Base-by-base conservation (phyloP, 1,284 basidiomycete species). In the Tilletia setariae region DNA sequence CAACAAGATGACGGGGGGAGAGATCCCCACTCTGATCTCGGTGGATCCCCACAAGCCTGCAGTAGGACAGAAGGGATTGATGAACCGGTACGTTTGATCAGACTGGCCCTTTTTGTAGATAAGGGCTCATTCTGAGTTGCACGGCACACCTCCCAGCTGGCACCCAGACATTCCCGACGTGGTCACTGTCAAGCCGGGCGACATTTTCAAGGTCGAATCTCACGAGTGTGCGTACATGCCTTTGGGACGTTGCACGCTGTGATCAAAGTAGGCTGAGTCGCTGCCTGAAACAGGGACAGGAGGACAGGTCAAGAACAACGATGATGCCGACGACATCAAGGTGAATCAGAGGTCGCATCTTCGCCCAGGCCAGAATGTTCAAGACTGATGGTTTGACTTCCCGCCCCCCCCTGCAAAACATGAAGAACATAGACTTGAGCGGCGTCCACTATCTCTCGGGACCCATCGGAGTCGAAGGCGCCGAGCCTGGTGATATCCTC, bases 401-500 rank as follows among this genome's bases (percentile, higher is more conserved):
- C 11, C 43, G 43, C 43, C 43, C 19, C 43, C 43, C 43, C 43
- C 43, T 44, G 9, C 43, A 9, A n/a, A 19, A 49, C 46, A 4
- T 19, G 30, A 19, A 32, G 21, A 65, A 40, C 40, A 85, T 90
- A 65, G 87, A 90, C 73, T 83, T 90, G 44, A 87, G 86, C 16
- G 87, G 87, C 75, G 84, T 89, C 42, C 90, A 91, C 78, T 89
- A 91, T 76, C 85, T 92, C 23, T 89, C 89, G 1, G 90, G 90
- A 0, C 90, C 90, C 0, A 86, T 92, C 67, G 88, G 87, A 0
- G 87, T 91, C 19, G 88, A 90, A 70, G 89, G 89, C 8, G 88
- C 90, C 1, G 87, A 90, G 74, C 90, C 90, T 0, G 90, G 90
- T 4, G 90, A 91, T 77, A 90, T 90, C 66, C 85, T 91, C 13